Percentiles rank a stretch among this genome's conserved stretches.
Evolutionary conservation across 202 grass and related monocot genomes (phyloP).

Genomic region (Eragrostis tef): DNA sequence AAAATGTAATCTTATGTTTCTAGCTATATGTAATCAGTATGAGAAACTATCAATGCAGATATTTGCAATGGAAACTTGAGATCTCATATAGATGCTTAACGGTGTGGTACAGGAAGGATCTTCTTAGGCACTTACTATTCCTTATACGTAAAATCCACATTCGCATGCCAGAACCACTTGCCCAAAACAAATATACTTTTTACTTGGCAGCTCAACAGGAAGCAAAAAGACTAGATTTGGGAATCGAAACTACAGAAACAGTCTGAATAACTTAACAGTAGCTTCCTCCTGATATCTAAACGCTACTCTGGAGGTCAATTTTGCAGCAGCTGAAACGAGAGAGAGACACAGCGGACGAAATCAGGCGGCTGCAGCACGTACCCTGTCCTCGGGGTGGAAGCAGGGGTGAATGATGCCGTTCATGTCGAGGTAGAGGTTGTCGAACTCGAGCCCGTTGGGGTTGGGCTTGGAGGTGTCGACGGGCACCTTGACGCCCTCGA

Average conservation of each 20-base stretch:
- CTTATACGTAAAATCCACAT: not conserved
- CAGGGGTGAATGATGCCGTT: slow-evolving; percentile 99
- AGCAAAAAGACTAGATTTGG: not conserved
- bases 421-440: slow-evolving; percentile 99
- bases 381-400: slow-evolving; percentile 97
- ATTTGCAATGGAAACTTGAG: not conserved
- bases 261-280: not conserved
- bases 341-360: not conserved
- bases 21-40: not conserved
- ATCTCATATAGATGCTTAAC: slow-evolving; percentile 1
- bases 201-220: not conserved
- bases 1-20: not conserved
- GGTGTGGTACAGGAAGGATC: not conserved
- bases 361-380: slow-evolving; percentile 32
- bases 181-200: not conserved
- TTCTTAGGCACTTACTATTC: not conserved
- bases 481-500: slow-evolving; percentile 77
- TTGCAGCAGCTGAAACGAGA: not conserved
- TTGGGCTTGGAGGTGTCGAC: slow-evolving; percentile 92
- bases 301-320: not conserved
- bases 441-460: slow-evolving; percentile 85
- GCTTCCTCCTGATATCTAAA: not conserved
- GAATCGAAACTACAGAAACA: not conserved
- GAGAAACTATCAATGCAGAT: not conserved
- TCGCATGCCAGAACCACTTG: not conserved